phyloP scores from a whole-genome alignment of 768 basidiomycete species.

The Botryobasidium botryosum region DNA sequence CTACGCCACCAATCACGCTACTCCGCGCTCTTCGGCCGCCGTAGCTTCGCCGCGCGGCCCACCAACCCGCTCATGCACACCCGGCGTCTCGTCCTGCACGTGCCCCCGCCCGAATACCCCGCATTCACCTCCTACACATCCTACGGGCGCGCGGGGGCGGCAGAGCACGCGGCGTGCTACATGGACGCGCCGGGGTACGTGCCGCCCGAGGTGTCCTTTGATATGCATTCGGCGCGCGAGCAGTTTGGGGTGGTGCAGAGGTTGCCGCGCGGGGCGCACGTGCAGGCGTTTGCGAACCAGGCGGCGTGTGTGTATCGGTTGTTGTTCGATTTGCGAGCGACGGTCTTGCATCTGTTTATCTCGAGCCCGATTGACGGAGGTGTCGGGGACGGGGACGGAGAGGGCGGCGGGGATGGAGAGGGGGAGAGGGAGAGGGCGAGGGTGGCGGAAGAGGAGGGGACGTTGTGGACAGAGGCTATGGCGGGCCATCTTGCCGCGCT shows the following conservation, averaged over 20 bases:
- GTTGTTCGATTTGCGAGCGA: constrained; percentile 2
- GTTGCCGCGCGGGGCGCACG: neutral
- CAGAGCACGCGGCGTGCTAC: no score
- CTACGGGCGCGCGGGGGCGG: no score
- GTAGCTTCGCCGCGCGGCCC: neutral
- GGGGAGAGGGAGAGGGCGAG: no score
- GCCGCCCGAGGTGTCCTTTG: neutral
- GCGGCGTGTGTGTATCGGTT: constrained; percentile 7
- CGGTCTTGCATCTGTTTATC: constrained; percentile 5
- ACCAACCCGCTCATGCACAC: neutral
- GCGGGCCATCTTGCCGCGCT: constrained; percentile 9
- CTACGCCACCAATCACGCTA: neutral
- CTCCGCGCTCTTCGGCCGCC: neutral
- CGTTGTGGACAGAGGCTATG: constrained; percentile 7
- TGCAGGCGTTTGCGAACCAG: neutral
- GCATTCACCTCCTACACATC: no score
- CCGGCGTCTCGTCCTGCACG: neutral
- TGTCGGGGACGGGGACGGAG: no score
- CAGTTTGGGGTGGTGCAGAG: neutral
- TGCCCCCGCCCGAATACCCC: neutral
- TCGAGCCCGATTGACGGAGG: neutral
- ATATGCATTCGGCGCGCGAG: neutral
- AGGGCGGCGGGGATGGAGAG: no score
- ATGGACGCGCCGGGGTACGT: no score
- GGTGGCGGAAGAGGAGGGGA: neutral